Percentiles rank a stretch among this genome's conserved stretches.
These are phyloP conservation scores for Manihot esculenta DNA, from an alignment of 441 rosid genomes.

Conservation along the genomic window DNA sequence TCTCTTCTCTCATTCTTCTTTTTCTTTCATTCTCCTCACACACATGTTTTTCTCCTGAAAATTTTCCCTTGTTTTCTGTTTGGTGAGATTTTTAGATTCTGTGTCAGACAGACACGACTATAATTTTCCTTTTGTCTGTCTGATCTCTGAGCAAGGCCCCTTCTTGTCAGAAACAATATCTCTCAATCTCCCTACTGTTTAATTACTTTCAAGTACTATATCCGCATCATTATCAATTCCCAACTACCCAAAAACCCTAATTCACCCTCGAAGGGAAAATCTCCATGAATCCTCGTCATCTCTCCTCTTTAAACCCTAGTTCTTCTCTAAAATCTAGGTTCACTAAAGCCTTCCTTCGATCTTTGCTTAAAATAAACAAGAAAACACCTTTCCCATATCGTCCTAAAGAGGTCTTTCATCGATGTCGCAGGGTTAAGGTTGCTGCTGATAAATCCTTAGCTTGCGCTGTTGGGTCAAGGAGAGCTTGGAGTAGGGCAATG, in stretches of 20 bases:
- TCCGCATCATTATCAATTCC: background rate
- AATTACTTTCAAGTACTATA: background rate
- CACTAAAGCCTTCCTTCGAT: constrained; percentile 39
- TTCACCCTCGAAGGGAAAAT: constrained; percentile 4
- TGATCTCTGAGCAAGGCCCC: constrained; percentile 28
- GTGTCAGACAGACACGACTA: constrained; percentile 23
- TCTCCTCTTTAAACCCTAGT: constrained; percentile 28
- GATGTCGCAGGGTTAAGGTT: constrained; percentile 35
- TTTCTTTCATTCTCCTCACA: constrained; percentile 16
- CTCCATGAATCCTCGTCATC: constrained; percentile 27
- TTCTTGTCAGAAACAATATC: constrained; percentile 43
- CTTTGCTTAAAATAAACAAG: constrained; percentile 36
- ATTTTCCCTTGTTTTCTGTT: constrained; percentile 13
- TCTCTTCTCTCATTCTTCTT: constrained; percentile 19
- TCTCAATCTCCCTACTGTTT: too few relatives aligned
- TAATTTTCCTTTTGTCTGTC: constrained; percentile 23
- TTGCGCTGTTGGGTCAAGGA: constrained; percentile 43
- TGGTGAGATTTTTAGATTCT: constrained; percentile 26
- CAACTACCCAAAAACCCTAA: constrained; percentile 24
- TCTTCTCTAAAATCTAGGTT: constrained; percentile 42
- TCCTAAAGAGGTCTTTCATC: constrained; percentile 19
- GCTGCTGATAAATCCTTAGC: constrained; percentile 63
- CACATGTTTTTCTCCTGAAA: constrained; percentile 23
- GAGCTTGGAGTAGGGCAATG: constrained; percentile 56
- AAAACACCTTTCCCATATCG: constrained; percentile 15